phyloP scores from a whole-genome alignment of 2,329 filamentous ascomycete species.

The Colletotrichum horii region DNA sequence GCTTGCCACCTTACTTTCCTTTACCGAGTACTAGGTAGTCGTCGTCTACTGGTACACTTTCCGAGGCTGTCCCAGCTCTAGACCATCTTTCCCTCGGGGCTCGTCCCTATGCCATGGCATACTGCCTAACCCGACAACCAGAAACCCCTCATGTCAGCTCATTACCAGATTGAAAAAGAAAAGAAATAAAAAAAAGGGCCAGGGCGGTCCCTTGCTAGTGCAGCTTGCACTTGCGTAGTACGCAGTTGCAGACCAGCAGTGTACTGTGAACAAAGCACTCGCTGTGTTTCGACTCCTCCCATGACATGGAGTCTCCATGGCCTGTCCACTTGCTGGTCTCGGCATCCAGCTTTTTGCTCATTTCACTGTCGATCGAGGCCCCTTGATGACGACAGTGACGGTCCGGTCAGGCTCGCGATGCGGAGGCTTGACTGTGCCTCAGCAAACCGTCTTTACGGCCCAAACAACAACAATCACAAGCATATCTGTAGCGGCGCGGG shows the following conservation, averaged over 20 bases:
- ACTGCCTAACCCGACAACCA: background rate
- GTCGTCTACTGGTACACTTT: background rate
- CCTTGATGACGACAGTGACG: background rate
- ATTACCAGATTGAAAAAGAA: background rate
- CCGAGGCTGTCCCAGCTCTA: background rate
- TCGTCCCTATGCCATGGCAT: background rate
- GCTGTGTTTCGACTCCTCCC: background rate
- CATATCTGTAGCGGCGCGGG: background rate
- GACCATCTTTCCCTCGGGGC: background rate
- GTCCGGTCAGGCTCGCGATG: background rate
- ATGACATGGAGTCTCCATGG: constrained; percentile 8
- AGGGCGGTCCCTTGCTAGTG: background rate
- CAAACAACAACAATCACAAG: background rate
- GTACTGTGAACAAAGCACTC: background rate
- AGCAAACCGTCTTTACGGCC: background rate
- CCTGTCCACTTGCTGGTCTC: background rate
- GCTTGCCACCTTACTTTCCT: background rate
- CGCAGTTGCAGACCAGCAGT: background rate
- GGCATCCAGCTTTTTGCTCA: background rate
- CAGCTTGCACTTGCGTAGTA: background rate
- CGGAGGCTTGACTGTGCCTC: background rate
- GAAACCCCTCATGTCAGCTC: background rate
- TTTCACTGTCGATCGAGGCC: background rate
- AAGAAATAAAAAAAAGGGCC: background rate
- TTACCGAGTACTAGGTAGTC: constrained; percentile 10